Percentiles rank a stretch among this genome's conserved stretches.
Evolutionary conservation across 2,329 filamentous ascomycete species (phyloP).

Genomic region (Bretziella fagacearum): DNA sequence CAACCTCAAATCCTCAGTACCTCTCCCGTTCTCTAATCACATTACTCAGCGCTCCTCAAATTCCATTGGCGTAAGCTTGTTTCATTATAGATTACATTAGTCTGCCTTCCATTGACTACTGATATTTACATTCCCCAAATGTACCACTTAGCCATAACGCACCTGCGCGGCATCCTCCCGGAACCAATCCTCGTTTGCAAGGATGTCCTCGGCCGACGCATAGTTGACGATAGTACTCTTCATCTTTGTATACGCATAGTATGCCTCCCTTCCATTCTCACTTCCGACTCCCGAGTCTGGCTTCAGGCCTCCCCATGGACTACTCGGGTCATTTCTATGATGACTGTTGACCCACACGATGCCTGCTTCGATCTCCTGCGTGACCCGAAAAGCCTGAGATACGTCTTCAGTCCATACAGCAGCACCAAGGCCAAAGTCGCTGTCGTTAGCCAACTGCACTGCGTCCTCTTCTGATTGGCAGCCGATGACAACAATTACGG

Average conservation of each 20-base stretch:
- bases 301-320: slow-evolving; percentile 51
- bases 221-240: slow-evolving; percentile 59
- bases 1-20: too few relatives aligned
- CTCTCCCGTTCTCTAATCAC: too few relatives aligned
- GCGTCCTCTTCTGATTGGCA: slow-evolving; percentile 22
- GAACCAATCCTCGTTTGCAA: slow-evolving; percentile 50
- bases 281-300: slow-evolving; percentile 49
- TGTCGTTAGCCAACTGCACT: slow-evolving; percentile 24
- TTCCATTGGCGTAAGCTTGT: too few relatives aligned
- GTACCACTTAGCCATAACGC: slow-evolving; percentile 4
- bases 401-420: slow-evolving; percentile 41
- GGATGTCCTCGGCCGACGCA: slow-evolving; percentile 34
- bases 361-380: slow-evolving; percentile 39
- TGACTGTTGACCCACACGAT: slow-evolving; percentile 46
- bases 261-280: slow-evolving; percentile 53
- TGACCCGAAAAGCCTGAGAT: slow-evolving; percentile 26
- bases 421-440: slow-evolving; percentile 37
- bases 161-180: slow-evolving; percentile 38
- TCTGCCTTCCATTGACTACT: too few relatives aligned
- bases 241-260: slow-evolving; percentile 38
- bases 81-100: too few relatives aligned
- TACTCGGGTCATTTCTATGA: slow-evolving; percentile 55
- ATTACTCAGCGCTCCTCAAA: too few relatives aligned
- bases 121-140: too few relatives aligned
- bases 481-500: slow-evolving; percentile 41